Evolutionary conservation across 371 early-diverging fungal genomes (phyloP), one percentile per base, ranked within the genome.

Genomic region (Mucor saturninus): DNA sequence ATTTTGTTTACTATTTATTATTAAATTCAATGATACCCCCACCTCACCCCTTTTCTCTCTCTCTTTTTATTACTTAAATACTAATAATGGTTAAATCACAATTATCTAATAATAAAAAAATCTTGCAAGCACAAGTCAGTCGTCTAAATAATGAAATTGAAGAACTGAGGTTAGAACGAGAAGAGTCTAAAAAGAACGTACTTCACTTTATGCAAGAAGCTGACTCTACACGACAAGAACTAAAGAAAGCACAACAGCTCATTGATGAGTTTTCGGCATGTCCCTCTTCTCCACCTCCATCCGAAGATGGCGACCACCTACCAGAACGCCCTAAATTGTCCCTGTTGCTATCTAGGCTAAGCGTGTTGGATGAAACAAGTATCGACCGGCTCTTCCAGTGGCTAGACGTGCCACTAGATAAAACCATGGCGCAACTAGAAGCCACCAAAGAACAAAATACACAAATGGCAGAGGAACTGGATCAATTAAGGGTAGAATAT

Each of bases 121-220:
- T 65, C 5, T 37, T 76, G 4, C 74, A 71, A 43, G 72, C 71
- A 9, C 69, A 76, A 31, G 40, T 73, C 10, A 43, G 46, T 38
- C 71, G 71, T 8, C 42, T 76, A 14, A 61, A 55, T 15, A 78
- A 78, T 66, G 75, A 78, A 32, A 64, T 73, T 42, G 78, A 78
- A 64, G 78, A 78, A 15, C 50, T 78, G 8, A 63, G 57, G 15
- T 49, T 75, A 5, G 73, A 78, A 61, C 69, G 71, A 60, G 78
- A 78, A 62, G 75, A 75, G 54, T 69, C 68, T 0, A 75, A 71
- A 59, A 78, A 73, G 60, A 78, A 75, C 51, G 75, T 78, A 3
- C 31, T 78, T 5, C 74, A 73, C 26, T 78, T 78, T 52, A 73
- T 78, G 59, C 67, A 68, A 59, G 75, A 78, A 48, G 73, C 75